phyloP scores from a whole-genome alignment of 2,329 filamentous ascomycete genomes.

The Arthrobotrys entomopaga region DNA sequence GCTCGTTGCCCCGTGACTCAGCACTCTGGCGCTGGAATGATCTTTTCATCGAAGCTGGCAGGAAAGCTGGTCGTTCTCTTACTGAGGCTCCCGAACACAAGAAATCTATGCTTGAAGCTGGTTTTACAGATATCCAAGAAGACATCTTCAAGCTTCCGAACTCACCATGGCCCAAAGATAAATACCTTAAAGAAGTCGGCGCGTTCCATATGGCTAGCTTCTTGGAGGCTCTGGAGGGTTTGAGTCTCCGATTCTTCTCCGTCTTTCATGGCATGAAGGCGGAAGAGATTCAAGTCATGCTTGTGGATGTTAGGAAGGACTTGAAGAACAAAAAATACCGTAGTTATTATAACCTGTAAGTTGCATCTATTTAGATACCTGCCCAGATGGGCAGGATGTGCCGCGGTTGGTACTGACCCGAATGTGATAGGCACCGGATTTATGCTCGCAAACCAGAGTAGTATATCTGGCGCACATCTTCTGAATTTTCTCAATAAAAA shows the following conservation, averaged over 20 bases:
- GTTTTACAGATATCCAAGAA: constrained; percentile 68
- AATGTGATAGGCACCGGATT: constrained; percentile 30
- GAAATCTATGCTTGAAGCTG: constrained; percentile 61
- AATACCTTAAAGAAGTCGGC: constrained; percentile 56
- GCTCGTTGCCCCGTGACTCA: constrained; percentile 60
- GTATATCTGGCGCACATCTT: background rate
- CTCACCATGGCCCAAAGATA: constrained; percentile 67
- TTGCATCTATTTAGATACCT: background rate
- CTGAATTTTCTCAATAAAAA: background rate
- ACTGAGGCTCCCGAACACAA: constrained; percentile 46
- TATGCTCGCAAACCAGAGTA: constrained; percentile 37
- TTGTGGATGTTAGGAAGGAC: constrained; percentile 54
- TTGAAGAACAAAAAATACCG: constrained; percentile 53
- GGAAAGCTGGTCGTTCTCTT: constrained; percentile 51
- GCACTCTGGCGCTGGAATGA: constrained; percentile 53
- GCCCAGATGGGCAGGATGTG: background rate
- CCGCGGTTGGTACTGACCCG: background rate
- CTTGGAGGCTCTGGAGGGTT: constrained; percentile 57
- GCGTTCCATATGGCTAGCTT: constrained; percentile 58
- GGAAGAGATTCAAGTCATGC: constrained; percentile 54
- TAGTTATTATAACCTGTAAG: constrained; percentile 62
- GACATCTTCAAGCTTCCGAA: constrained; percentile 68
- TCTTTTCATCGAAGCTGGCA: constrained; percentile 49
- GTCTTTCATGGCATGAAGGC: constrained; percentile 43
- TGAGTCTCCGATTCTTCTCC: constrained; percentile 57